Percentiles rank a stretch among this genome's conserved stretches.
Conservation (phyloP, 306 rosid genomes). For the Quercus suber region DNA sequence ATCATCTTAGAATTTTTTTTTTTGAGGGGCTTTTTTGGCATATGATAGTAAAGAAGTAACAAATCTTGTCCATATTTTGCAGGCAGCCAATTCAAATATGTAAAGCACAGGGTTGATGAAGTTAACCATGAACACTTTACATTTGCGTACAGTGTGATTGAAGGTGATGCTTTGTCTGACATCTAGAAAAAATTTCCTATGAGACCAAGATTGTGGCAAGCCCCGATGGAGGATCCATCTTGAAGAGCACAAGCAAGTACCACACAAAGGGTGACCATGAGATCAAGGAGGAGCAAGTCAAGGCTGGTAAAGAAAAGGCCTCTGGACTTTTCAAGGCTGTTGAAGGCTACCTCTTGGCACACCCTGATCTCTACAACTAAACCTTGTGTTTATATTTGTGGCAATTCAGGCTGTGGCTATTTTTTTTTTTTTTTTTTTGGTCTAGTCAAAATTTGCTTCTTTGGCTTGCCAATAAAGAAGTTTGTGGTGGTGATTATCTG, state of each 20-base stretch:
- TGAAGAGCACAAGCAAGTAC: constrained; percentile 3
- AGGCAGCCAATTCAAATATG: background rate
- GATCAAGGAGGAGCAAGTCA: background rate
- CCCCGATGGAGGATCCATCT: constrained; percentile 30
- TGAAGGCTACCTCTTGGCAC: constrained; percentile 6
- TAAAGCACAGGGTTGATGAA: constrained; percentile 21
- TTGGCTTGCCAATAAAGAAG: background rate
- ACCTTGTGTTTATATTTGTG: too few relatives aligned
- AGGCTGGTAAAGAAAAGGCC: background rate
- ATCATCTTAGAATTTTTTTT: too few relatives aligned
- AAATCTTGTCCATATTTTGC: background rate
- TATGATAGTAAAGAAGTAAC: too few relatives aligned
- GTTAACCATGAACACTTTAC: constrained; percentile 12
- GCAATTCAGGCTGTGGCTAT: background rate
- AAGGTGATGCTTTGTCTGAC: constrained; percentile 19
- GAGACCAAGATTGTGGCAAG: constrained; percentile 27
- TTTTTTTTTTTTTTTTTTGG: background rate
- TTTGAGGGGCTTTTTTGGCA: too few relatives aligned
- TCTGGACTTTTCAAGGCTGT: background rate
- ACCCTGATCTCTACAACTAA: constrained; percentile 7
- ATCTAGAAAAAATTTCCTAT: constrained; percentile 29
- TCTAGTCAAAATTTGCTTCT: background rate
- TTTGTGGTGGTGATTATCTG: background rate
- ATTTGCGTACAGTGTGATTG: constrained; percentile 25
- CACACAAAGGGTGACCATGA: constrained; percentile 10